A percentile compares a stretch with the other conserved stretches of the same genome.
Conservation (phyloP, 257 asterid species). For the Agastache rugosa region DNA sequence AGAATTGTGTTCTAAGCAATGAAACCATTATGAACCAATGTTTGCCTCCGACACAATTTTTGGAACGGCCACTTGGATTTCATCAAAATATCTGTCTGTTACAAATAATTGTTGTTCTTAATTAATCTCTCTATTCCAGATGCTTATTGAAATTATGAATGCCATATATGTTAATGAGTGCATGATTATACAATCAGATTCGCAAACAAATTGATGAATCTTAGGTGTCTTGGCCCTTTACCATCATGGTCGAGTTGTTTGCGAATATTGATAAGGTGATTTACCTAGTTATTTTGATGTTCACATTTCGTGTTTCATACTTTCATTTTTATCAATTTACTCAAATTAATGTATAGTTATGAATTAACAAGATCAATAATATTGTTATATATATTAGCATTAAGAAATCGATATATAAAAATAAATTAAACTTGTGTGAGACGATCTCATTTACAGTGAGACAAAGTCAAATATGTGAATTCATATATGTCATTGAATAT, state of each 20-base stretch:
- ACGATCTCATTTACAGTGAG: too few species aligned
- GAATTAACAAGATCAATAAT: too few species aligned
- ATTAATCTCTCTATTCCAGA: not conserved
- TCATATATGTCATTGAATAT: too few species aligned
- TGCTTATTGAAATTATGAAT: not conserved
- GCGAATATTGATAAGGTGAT: not conserved
- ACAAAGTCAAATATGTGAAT: too few species aligned
- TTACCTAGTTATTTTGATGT: too few species aligned
- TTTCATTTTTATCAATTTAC: not conserved
- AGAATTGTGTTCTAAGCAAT: constrained; percentile 34
- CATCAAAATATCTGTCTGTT: not conserved
- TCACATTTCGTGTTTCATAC: not conserved
- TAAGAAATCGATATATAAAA: too few species aligned
- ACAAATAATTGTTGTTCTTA: not conserved
- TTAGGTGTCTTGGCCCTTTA: not conserved
- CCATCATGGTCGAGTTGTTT: not conserved
- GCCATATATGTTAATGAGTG: not conserved
- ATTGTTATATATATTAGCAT: too few species aligned
- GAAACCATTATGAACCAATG: constrained; percentile 13
- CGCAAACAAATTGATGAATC: not conserved
- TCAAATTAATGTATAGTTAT: not conserved
- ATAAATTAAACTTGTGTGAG: too few species aligned
- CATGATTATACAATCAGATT: not conserved
- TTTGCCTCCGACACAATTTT: constrained; percentile 22
- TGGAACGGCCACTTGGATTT: not conserved